A percentile compares a stretch with the other conserved stretches of the same genome.
Evolutionary conservation across 73 alveolate species (phyloP).

Genomic region (Stentor coeruleus): DNA sequence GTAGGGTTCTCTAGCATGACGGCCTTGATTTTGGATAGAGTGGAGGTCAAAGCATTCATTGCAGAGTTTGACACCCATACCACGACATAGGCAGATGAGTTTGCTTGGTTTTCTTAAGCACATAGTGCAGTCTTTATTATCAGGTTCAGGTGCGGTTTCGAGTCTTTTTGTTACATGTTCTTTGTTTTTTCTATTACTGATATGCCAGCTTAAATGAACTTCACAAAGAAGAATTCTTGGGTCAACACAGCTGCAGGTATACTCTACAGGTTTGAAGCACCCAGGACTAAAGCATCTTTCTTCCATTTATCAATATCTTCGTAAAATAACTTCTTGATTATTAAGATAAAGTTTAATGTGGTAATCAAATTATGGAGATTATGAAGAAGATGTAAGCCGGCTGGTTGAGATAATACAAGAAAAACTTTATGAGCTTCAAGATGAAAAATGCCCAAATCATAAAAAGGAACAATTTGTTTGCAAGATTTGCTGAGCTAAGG

Average conservation of each 20-base stretch:
- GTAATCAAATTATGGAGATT: no score
- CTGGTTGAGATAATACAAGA: neutral
- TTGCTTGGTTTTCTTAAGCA: neutral
- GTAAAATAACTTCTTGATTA: no score
- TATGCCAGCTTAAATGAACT: constrained; percentile 15
- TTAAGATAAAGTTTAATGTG: no score
- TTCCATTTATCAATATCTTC: constrained; percentile 6
- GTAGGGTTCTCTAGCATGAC: neutral
- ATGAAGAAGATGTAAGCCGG: neutral
- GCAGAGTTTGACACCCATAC: constrained; percentile 11
- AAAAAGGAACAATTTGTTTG: neutral
- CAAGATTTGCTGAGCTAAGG: neutral
- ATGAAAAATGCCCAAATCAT: neutral
- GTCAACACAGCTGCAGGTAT: neutral
- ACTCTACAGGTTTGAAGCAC: neutral
- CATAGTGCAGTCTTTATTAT: neutral
- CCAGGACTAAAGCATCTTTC: neutral
- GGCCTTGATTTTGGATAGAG: neutral
- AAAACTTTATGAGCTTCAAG: neutral
- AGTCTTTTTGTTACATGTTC: neutral
- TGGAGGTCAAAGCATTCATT: constrained; percentile 2
- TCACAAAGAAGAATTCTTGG: neutral
- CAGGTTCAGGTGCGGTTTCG: neutral
- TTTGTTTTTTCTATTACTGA: neutral
- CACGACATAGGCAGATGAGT: neutral